phyloP scores from a whole-genome alignment of 2,329 filamentous ascomycete genomes.

The Sphaerostilbella broomeana region DNA sequence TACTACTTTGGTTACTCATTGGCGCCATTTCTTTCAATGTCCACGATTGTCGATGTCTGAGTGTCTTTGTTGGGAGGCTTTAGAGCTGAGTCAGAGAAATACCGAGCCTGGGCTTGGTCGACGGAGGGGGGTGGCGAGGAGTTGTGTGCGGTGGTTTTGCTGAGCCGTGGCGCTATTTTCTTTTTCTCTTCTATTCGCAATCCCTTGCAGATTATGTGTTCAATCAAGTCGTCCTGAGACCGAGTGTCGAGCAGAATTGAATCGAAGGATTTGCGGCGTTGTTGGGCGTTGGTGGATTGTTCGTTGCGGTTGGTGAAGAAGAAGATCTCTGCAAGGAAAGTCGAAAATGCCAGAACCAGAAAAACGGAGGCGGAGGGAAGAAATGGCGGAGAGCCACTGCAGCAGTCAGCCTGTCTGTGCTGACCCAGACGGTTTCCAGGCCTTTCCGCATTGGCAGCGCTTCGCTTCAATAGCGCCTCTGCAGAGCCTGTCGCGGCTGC shows the following conservation, averaged over 20 bases:
- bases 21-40: constrained; percentile 46
- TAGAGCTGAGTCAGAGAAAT: constrained; percentile 1
- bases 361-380: background rate
- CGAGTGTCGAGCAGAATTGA: background rate
- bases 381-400: background rate
- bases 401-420: constrained; percentile 3
- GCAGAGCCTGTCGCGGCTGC: background rate
- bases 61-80: background rate
- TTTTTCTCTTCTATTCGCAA: background rate
- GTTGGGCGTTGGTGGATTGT: background rate
- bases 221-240: background rate
- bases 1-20: constrained; percentile 65
- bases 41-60: constrained; percentile 14
- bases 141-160: background rate
- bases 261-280: background rate
- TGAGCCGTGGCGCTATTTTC: background rate
- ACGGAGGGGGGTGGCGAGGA: constrained; percentile 10
- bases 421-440: constrained; percentile 3
- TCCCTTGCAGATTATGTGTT: background rate
- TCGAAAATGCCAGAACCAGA: no score
- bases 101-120: constrained; percentile 13
- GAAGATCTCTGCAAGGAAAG: no score
- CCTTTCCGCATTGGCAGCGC: constrained; percentile 1
- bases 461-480: constrained; percentile 5
- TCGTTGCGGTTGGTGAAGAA: background rate